Evolutionary conservation across 2,329 filamentous ascomycete genomes (phyloP).

Genomic region (Cladosporium phlei): DNA sequence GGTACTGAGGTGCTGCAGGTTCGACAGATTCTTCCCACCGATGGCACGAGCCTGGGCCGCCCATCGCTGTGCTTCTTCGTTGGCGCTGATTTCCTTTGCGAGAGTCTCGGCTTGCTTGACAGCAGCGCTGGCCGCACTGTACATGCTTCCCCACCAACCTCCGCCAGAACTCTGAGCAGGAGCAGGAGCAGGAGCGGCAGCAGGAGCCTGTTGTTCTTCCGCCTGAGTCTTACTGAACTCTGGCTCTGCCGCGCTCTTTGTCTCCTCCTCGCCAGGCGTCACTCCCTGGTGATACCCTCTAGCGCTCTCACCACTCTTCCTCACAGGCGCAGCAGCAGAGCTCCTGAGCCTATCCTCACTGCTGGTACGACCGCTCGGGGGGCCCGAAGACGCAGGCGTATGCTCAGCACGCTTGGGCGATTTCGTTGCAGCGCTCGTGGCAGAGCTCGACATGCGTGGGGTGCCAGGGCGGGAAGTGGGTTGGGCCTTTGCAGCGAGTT

Average conservation of each 20-base stretch:
- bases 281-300: constrained; percentile 67
- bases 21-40: constrained; percentile 20
- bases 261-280: constrained; percentile 55
- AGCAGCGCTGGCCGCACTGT: constrained; percentile 75
- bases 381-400: constrained; percentile 49
- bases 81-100: constrained; percentile 91
- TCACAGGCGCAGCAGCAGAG: constrained; percentile 33
- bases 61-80: constrained; percentile 95
- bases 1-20: constrained; percentile 21
- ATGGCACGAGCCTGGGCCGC: constrained; percentile 80
- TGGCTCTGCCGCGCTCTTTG: constrained; percentile 13
- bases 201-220: constrained; percentile 20
- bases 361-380: constrained; percentile 51
- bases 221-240: constrained; percentile 22
- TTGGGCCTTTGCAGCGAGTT: constrained; percentile 61
- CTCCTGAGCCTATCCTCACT: constrained; percentile 56
- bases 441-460: constrained; percentile 58
- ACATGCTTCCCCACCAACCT: constrained; percentile 83
- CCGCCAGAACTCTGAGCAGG: constrained; percentile 40
- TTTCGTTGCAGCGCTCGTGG: constrained; percentile 35
- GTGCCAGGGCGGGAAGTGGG: constrained; percentile 72
- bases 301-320: constrained; percentile 75
- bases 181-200: constrained; percentile 24
- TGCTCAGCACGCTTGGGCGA: constrained; percentile 36
- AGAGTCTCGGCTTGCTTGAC: constrained; percentile 90